phyloP scores from a whole-genome alignment of 306 rosid species.

The Lathyrus aphaca region DNA sequence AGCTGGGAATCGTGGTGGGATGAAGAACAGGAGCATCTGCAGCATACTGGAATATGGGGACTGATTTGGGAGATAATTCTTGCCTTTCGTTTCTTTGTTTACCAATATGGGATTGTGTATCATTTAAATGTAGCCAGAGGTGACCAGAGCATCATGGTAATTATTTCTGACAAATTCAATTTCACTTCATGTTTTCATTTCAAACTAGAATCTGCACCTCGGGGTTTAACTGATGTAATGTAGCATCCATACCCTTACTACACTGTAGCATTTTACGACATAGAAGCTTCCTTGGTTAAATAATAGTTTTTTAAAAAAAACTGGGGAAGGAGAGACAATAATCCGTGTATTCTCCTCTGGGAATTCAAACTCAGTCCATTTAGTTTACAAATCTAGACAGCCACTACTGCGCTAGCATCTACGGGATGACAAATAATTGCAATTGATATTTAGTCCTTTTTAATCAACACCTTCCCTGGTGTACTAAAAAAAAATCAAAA shows the following conservation, averaged over 20 bases:
- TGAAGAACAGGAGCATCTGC: conserved; percentile 95
- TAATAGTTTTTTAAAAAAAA: not conserved
- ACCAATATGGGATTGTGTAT: conserved; percentile 91
- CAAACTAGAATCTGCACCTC: conserved; percentile 36
- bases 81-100: conserved; percentile 79
- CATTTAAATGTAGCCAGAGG: conserved; percentile 69
- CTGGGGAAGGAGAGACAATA: not conserved
- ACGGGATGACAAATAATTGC: not conserved
- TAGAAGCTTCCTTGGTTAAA: conserved; percentile 1
- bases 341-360: not conserved
- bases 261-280: conserved; percentile 9
- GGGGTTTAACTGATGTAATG: conserved; percentile 36
- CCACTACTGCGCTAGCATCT: not conserved
- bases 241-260: conserved; percentile 20
- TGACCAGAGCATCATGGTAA: conserved; percentile 72
- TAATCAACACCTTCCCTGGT: conserved; percentile 9
- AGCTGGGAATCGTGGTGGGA: conserved; percentile 99
- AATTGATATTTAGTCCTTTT: conserved; percentile 10
- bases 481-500: conserved; percentile 6
- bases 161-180: conserved; percentile 26
- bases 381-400: not conserved
- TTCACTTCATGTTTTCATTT: conserved; percentile 29
- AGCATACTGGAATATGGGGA: conserved; percentile 70
- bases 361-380: not conserved
- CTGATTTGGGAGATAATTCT: conserved; percentile 82